A percentile compares a stretch with the other conserved stretches of the same genome.
These are phyloP conservation scores for Fusarium foetens DNA, from an alignment of 2,329 filamentous ascomycete species.

Conservation along the genomic window DNA sequence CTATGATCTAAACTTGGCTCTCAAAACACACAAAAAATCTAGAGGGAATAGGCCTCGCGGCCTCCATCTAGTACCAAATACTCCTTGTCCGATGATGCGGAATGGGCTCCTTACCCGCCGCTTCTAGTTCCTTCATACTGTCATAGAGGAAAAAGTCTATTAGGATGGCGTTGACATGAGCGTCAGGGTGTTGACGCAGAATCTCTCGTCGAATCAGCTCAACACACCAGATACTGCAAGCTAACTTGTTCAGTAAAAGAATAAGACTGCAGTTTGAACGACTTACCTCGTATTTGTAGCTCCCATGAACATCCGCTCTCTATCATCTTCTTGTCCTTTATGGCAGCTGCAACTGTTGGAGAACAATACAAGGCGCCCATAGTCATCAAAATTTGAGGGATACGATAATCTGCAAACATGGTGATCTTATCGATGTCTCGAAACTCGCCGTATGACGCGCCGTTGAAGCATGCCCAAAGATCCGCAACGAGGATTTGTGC, in stretches of 20 bases:
- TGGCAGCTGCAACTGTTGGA: constrained; percentile 77
- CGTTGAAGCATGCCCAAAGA: constrained; percentile 94
- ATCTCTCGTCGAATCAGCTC: constrained; percentile 90
- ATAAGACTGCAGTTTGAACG: too few species aligned
- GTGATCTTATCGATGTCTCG: constrained; percentile 94
- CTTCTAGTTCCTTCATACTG: constrained; percentile 86
- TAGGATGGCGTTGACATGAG: constrained; percentile 83
- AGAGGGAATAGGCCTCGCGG: constrained; percentile 15
- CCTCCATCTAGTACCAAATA: constrained; percentile 81
- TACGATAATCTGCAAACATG: constrained; percentile 98
- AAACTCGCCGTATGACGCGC: constrained; percentile 81
- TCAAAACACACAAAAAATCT: constrained; percentile 11
- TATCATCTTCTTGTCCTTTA: constrained; percentile 72
- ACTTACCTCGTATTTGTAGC: constrained; percentile 81
- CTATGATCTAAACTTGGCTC: constrained; percentile 31
- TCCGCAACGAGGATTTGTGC: constrained; percentile 97
- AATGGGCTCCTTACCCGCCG: constrained; percentile 62
- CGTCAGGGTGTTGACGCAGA: constrained; percentile 73
- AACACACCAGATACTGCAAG: constrained; percentile 95
- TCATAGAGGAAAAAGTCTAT: constrained; percentile 99
- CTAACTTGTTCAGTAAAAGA: constrained; percentile 52
- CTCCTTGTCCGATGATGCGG: constrained; percentile 91
- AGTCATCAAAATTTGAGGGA: constrained; percentile 90
- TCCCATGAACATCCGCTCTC: constrained; percentile 82
- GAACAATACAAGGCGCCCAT: constrained; percentile 87